phyloP scores from a whole-genome alignment of 1,139 yeast genomes.

The Pichia sp. region DNA sequence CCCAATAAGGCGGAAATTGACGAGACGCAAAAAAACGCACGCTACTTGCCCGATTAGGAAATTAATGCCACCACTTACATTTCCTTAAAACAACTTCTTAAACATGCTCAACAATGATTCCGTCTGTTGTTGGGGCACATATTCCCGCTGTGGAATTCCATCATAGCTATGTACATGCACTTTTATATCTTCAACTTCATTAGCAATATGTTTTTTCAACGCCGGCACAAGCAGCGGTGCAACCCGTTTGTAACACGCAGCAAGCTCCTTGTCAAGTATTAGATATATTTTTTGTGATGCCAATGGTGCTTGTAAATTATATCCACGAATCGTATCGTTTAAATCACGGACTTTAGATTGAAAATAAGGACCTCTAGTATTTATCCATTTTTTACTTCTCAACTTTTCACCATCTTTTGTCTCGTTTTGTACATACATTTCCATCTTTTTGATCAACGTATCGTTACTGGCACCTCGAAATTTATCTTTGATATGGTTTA shows the following conservation, averaged over 20 bases:
- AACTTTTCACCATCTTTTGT: constrained; percentile 16
- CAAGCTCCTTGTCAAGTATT: constrained; percentile 45
- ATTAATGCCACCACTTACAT: too few relatives aligned
- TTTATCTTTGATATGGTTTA: constrained; percentile 29
- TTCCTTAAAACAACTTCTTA: constrained; percentile 12
- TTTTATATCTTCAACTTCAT: constrained; percentile 2
- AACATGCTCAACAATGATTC: constrained; percentile 28
- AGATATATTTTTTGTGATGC: constrained; percentile 68
- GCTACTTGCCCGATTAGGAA: too few relatives aligned
- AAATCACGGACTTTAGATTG: constrained; percentile 41
- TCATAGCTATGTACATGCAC: constrained; percentile 10
- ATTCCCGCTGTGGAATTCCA: constrained; percentile 22
- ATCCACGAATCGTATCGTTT: constrained; percentile 60
- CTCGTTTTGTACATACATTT: constrained; percentile 12
- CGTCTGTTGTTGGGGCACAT: constrained; percentile 24
- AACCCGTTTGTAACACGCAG: constrained; percentile 32
- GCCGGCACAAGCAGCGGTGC: constrained; percentile 25
- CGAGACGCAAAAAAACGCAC: too few relatives aligned
- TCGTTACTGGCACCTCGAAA: constrained; percentile 17
- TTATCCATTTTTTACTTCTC: constrained; percentile 36
- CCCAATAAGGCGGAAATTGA: too few relatives aligned
- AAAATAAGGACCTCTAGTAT: constrained; percentile 35
- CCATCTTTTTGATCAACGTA: constrained; percentile 19
- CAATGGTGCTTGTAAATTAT: constrained; percentile 76
- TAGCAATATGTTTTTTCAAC: constrained; percentile 19